These are phyloP conservation scores for Veloboletus limbatus DNA, from an alignment of 1,284 basidiomycete genomes.

Conservation along the genomic window DNA sequence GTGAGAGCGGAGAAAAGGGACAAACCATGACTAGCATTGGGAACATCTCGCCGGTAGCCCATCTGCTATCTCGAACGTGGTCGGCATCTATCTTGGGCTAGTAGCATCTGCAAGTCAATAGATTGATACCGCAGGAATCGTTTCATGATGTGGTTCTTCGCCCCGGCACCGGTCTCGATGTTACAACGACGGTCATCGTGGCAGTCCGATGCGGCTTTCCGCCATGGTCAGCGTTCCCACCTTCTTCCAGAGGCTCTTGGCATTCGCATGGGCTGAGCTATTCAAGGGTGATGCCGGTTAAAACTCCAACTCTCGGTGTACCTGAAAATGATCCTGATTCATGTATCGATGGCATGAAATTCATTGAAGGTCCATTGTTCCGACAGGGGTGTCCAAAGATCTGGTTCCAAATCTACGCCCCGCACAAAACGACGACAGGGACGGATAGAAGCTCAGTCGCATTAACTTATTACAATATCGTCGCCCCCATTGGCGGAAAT, in stretches of 20 bases:
- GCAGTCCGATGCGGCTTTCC: slow-evolving; percentile 4
- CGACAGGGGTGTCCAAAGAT: slow-evolving; percentile 26
- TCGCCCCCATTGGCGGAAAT: slow-evolving; percentile 20
- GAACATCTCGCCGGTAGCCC: slow-evolving; percentile 12
- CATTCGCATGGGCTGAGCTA: background rate
- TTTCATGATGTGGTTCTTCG: slow-evolving; percentile 16
- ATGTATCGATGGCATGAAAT: slow-evolving; percentile 19
- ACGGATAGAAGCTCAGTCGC: slow-evolving; percentile 22
- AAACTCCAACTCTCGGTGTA: slow-evolving; percentile 17
- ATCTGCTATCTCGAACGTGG: slow-evolving; percentile 9
- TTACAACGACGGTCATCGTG: slow-evolving; percentile 13
- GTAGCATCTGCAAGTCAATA: slow-evolving; percentile 2
- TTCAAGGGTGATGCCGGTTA: slow-evolving; percentile 13
- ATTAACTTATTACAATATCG: slow-evolving; percentile 11
- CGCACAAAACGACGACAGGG: slow-evolving; percentile 23
- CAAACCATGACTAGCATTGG: slow-evolving; percentile 7
- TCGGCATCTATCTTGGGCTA: slow-evolving; percentile 19
- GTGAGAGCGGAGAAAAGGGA: slow-evolving; percentile 15
- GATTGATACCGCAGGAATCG: slow-evolving; percentile 8
- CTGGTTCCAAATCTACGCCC: slow-evolving; percentile 20
- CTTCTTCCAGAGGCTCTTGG: background rate
- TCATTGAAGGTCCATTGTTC: slow-evolving; percentile 25
- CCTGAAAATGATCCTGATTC: slow-evolving; percentile 32
- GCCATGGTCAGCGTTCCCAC: background rate
- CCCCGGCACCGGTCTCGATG: slow-evolving; percentile 20